Percentiles rank a stretch among this genome's conserved stretches.
Evolutionary conservation across 2,329 filamentous ascomycete species (phyloP).

Genomic region (Alternaria ventricosa): DNA sequence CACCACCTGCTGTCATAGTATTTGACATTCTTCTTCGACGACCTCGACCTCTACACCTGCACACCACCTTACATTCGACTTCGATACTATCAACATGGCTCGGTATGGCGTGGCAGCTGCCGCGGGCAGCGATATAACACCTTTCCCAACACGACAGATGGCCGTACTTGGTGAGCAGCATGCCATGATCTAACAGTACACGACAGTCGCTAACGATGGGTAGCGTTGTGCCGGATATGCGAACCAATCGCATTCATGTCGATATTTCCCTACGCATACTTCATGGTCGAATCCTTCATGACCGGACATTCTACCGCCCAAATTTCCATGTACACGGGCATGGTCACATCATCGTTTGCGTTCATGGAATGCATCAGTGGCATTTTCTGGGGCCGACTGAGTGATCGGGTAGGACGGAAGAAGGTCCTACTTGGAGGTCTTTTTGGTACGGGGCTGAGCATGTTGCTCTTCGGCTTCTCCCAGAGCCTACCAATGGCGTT

Average conservation of each 20-base stretch:
- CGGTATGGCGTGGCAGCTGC: constrained; percentile 36
- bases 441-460: constrained; percentile 88
- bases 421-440: constrained; percentile 90
- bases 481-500: constrained; percentile 82
- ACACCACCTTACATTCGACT: constrained; percentile 1
- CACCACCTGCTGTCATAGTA: constrained; percentile 16
- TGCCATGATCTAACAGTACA: not conserved
- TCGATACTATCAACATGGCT: constrained; percentile 34
- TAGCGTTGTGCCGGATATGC: constrained; percentile 92
- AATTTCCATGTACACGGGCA: constrained; percentile 90
- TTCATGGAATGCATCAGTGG: constrained; percentile 94
- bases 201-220: constrained; percentile 2
- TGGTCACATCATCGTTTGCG: constrained; percentile 96
- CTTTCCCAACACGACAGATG: constrained; percentile 66
- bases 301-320: constrained; percentile 78
- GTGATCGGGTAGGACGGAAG: constrained; percentile 90
- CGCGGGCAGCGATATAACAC: constrained; percentile 43
- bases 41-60: not conserved
- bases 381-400: constrained; percentile 90
- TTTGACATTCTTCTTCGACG: constrained; percentile 3
- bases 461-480: constrained; percentile 90
- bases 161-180: constrained; percentile 59
- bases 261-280: constrained; percentile 98
- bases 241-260: constrained; percentile 99
- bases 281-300: constrained; percentile 92